phyloP scores from a whole-genome alignment of 2,329 filamentous ascomycete species.

The Sclerotinia minor region DNA sequence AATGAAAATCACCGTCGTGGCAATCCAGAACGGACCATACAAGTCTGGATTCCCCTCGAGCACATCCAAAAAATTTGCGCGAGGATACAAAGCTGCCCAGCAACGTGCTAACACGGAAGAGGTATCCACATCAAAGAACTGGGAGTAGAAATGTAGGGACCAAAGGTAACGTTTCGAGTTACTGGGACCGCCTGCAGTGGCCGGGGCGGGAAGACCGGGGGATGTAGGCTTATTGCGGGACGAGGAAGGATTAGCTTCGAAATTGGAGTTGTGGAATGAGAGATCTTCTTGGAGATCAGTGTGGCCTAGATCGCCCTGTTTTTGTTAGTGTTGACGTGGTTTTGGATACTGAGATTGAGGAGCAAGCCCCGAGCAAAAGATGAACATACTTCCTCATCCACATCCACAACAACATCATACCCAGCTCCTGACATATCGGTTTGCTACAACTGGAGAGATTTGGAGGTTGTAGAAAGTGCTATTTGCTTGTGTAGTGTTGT shows the following conservation, averaged over 20 bases:
- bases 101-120: conserved; percentile 84
- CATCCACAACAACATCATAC: conserved; percentile 97
- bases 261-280: conserved; percentile 95
- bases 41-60: conserved; percentile 95
- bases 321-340: conserved; percentile 21
- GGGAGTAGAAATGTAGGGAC: conserved; percentile 89
- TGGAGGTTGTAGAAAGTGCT: neutral
- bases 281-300: conserved; percentile 98
- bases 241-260: conserved; percentile 58
- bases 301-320: conserved; percentile 91
- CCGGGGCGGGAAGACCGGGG: conserved; percentile 57
- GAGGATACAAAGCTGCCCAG: conserved; percentile 83
- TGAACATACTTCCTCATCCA: conserved; percentile 81
- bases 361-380: neutral
- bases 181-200: conserved; percentile 50
- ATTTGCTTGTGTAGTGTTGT: neutral
- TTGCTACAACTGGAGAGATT: conserved; percentile 4
- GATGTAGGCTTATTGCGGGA: conserved; percentile 44
- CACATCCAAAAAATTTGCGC: conserved; percentile 93
- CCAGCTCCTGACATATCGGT: conserved; percentile 55
- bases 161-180: conserved; percentile 84
- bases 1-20: conserved; percentile 94
- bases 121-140: conserved; percentile 99
- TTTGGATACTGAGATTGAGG: conserved; percentile 23
- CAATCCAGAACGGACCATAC: conserved; percentile 98